A percentile compares a stretch with the other conserved stretches of the same genome.
These are phyloP conservation scores for Graphilbum sp. DNA, from an alignment of 2,329 filamentous ascomycete genomes.

Conservation along the genomic window DNA sequence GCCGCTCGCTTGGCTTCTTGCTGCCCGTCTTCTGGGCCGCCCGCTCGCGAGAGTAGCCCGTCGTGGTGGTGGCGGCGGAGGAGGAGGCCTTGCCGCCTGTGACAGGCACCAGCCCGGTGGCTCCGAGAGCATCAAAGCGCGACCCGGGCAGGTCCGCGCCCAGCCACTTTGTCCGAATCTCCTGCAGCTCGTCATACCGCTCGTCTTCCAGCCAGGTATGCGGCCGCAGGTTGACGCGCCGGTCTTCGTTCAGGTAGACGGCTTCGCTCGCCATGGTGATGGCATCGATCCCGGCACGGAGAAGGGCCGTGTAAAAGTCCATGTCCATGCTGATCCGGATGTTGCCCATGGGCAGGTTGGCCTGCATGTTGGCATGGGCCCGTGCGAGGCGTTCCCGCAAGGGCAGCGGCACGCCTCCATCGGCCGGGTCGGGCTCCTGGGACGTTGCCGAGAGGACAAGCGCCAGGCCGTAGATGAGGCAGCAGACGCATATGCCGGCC, in stretches of 20 bases:
- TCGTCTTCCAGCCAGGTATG: slow-evolving; percentile 91
- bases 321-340: slow-evolving; percentile 72
- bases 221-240: slow-evolving; percentile 51
- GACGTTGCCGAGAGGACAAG: slow-evolving; percentile 54
- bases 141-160: slow-evolving; percentile 28
- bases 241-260: slow-evolving; percentile 84
- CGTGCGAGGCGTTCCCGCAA: slow-evolving; percentile 45
- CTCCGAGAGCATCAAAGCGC: slow-evolving; percentile 34
- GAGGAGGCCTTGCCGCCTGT: slow-evolving; percentile 17
- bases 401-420: slow-evolving; percentile 12
- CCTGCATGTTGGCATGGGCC: slow-evolving; percentile 82
- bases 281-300: slow-evolving; percentile 73
- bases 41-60: slow-evolving; percentile 54
- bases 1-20: slow-evolving; percentile 25
- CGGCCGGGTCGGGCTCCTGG: slow-evolving; percentile 8
- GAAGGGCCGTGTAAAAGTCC: slow-evolving; percentile 85
- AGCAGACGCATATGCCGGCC: slow-evolving; percentile 59
- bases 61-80: slow-evolving; percentile 21
- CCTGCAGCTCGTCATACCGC: slow-evolving; percentile 60
- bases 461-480: slow-evolving; percentile 61
- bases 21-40: slow-evolving; percentile 42
- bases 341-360: slow-evolving; percentile 69
- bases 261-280: slow-evolving; percentile 90
- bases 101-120: slow-evolving; percentile 38
- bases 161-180: slow-evolving; percentile 33